Evolutionary conservation across 2,329 filamentous ascomycete species (phyloP).

Genomic region (Fusarium setosum): DNA sequence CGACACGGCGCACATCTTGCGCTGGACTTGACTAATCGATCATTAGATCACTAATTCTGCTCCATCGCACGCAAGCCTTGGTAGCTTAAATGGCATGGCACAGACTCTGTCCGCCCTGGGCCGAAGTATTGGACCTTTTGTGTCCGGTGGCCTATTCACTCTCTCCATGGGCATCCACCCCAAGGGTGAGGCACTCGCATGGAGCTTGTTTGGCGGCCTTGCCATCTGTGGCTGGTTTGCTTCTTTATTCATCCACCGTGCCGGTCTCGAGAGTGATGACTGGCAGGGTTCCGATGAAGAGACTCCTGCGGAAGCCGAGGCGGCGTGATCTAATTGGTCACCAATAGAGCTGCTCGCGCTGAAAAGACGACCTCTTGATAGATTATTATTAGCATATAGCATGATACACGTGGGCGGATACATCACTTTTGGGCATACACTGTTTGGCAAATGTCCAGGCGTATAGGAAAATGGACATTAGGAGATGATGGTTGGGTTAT

Average conservation of each 20-base stretch:
- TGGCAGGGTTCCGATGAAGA: conserved; percentile 51
- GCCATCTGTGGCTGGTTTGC: conserved; percentile 83
- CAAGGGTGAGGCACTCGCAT: conserved; percentile 87
- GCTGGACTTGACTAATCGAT: background rate
- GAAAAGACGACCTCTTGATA: conserved; percentile 5
- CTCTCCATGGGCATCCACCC: conserved; percentile 77
- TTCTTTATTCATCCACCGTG: conserved; percentile 80
- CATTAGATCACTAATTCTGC: conserved; percentile 90
- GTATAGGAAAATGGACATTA: background rate
- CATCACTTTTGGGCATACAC: conserved; percentile 10
- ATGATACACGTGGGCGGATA: background rate
- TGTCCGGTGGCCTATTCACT: conserved; percentile 89
- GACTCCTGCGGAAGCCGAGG: conserved; percentile 3
- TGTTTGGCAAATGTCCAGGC: background rate
- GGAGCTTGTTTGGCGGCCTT: conserved; percentile 88
- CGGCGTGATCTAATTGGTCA: background rate
- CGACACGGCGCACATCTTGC: background rate
- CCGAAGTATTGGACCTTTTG: conserved; percentile 86
- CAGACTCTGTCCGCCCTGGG: conserved; percentile 94
- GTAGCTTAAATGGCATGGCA: conserved; percentile 91
- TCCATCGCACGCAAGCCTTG: conserved; percentile 85
- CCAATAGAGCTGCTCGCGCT: background rate
- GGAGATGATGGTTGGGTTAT: background rate
- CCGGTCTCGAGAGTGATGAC: conserved; percentile 69
- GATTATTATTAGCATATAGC: conserved; percentile 1